A percentile compares a stretch with the other conserved stretches of the same genome.
These are phyloP conservation scores for Mesotaenium endlicherianum DNA, from an alignment of 139 green algal genomes.

Conservation along the genomic window DNA sequence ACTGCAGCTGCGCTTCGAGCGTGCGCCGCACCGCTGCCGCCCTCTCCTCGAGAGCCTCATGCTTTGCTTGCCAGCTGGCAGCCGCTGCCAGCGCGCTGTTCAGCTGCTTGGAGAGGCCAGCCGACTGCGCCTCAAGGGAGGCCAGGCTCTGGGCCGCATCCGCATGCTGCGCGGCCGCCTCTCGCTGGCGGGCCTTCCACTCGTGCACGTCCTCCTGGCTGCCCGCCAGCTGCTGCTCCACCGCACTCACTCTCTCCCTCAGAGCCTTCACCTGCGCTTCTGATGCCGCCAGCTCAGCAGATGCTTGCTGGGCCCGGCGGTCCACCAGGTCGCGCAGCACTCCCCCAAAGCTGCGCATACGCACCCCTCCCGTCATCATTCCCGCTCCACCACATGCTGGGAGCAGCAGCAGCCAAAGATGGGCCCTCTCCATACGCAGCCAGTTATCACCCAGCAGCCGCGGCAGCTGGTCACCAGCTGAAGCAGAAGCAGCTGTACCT, in stretches of 20 bases:
- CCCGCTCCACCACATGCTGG: background rate
- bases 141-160: too few species aligned
- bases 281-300: too few species aligned
- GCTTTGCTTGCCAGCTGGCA: too few species aligned
- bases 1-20: too few species aligned
- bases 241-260: background rate
- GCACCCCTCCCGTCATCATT: background rate
- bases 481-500: background rate
- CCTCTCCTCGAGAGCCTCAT: too few species aligned
- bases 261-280: too few species aligned
- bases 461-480: background rate
- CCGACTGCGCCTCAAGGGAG: too few species aligned
- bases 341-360: background rate
- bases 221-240: background rate
- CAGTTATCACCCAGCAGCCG: background rate
- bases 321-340: background rate
- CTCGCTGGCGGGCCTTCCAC: background rate
- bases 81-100: too few species aligned
- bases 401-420: background rate
- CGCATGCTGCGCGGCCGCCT: too few species aligned
- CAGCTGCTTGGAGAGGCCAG: too few species aligned
- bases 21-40: too few species aligned
- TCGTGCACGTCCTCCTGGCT: background rate
- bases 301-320: too few species aligned
- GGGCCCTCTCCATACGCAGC: background rate